Base-by-base conservation (phyloP, 2,329 filamentous ascomycete genomes). In the Stenocarpella maydis region DNA sequence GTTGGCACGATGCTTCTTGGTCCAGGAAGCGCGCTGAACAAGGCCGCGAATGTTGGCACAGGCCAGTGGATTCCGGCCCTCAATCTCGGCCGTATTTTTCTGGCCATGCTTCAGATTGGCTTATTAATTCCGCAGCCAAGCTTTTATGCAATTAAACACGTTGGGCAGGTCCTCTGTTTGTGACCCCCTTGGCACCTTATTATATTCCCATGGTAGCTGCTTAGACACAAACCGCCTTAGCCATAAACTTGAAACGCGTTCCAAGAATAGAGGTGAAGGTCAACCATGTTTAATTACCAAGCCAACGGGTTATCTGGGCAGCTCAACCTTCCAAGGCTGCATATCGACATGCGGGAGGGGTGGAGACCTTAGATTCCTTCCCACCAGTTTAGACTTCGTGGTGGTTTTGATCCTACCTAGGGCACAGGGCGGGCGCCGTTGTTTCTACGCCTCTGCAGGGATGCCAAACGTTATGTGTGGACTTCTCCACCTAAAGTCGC, bases 141-240 rank as follows among this genome's bases (percentile, higher is more conserved):
- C 58, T 63, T 63, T 37, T 63, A 49, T 63, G 58, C 58, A 63
- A 63, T 63, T 63, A 49, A 34, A 37, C 58, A 24, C 19, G 6
- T 8, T n/a, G 21, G 8, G n/a, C 15, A 15, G 14, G 14, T 53
- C 26, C n/a, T 7, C 2, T 61, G 26, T 10, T 26, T 5, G 19
- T 47, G 43, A 0, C 14, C 28, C 26, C 28, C 34, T 31, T 12
- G n/a, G 28, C 58, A 26, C 10, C 28, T 63, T 49, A 43, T n/a
- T 58, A 49, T 43, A 49, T 24, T 49, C n/a, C 43, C 41, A 24
- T 49, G 43, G 24, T 43, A 63, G 10, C 26, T 26, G 15, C 58
- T 21, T 37, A 10, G 24, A 31, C 28, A 26, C 26, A 3, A 2
- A 26, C 58, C 26, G 47, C n/a, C 43, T 47, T 37, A 49, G 58